Evolutionary conservation across 495 filamentous ascomycete genomes (phyloP).

Genomic region (Tuber melanosporum): DNA sequence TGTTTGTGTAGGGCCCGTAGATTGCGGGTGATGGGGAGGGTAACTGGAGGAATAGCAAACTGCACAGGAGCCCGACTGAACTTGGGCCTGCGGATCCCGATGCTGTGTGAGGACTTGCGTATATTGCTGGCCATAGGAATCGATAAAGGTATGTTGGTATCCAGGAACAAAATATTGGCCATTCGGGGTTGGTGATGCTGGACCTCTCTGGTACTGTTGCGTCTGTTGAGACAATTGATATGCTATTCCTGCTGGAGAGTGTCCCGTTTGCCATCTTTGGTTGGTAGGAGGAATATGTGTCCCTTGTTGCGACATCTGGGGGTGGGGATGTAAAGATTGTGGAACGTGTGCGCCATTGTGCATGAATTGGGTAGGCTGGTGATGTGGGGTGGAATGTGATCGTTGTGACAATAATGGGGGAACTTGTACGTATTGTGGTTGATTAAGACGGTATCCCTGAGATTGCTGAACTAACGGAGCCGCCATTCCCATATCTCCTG

Average conservation of each 20-base stretch:
- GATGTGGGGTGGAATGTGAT: conserved; percentile 13
- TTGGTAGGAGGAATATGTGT: conserved; percentile 4
- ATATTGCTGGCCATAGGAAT: conserved; percentile 30
- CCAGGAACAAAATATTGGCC: conserved; percentile 25
- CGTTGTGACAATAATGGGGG: conserved; percentile 18
- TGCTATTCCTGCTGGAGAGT: conserved; percentile 8
- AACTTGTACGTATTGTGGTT: conserved; percentile 23
- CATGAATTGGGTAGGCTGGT: conserved; percentile 6
- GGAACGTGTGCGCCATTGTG: conserved; percentile 20
- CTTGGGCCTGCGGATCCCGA: conserved; percentile 23
- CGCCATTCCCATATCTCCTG: conserved; percentile 17
- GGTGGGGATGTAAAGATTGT: conserved; percentile 18
- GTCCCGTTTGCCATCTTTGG: conserved; percentile 26
- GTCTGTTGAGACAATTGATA: conserved; percentile 31
- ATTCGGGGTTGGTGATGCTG: conserved; percentile 5
- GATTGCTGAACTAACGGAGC: conserved; percentile 15
- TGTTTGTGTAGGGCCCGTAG: conserved; percentile 19
- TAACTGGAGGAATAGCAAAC: conserved; percentile 26
- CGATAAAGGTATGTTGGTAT: conserved; percentile 25
- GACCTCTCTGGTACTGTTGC: conserved; percentile 26
- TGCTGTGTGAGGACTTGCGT: conserved; percentile 20
- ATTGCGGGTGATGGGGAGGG: conserved; percentile 27
- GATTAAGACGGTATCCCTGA: conserved; percentile 13
- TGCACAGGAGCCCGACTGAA: conserved; percentile 12
- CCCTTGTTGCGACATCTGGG: conserved; percentile 16